Conservation (phyloP, 441 rosid species). For the Sinapis alba region DNA sequence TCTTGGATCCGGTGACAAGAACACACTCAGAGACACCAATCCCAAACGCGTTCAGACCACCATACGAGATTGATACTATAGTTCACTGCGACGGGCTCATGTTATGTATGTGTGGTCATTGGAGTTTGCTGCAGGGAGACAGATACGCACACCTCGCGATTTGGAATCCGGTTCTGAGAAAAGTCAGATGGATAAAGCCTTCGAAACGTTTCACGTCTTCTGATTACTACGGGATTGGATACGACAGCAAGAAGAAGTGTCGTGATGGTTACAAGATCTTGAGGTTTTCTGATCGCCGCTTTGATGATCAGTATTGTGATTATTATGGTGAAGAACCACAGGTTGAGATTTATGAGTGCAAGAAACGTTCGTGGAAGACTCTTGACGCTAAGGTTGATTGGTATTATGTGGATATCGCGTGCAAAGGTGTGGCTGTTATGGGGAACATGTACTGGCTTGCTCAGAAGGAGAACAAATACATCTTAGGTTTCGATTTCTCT, state of each 20-base stretch:
- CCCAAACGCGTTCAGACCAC: background rate
- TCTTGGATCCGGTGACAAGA: constrained; percentile 1
- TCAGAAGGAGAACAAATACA: too few species aligned
- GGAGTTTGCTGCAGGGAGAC: background rate
- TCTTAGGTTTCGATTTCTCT: too few species aligned
- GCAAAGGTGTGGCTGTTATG: too few species aligned
- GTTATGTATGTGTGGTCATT: background rate
- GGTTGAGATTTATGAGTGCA: background rate
- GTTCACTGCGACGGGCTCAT: constrained; percentile 5
- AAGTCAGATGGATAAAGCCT: background rate
- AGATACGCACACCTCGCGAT: background rate
- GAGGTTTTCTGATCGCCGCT: background rate
- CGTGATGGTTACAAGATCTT: background rate
- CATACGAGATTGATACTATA: background rate
- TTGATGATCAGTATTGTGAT: background rate
- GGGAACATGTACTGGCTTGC: too few species aligned
- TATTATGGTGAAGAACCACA: background rate
- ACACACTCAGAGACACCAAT: background rate
- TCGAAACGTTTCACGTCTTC: background rate
- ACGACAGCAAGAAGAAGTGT: background rate
- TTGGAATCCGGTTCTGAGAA: background rate
- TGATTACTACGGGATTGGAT: background rate
- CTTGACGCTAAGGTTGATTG: background rate
- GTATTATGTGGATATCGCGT: background rate
- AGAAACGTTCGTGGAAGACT: background rate